A percentile compares a stretch with the other conserved stretches of the same genome.
Conservation (phyloP, 192 early-diverging fungal genomes). For the Podila epigama region DNA sequence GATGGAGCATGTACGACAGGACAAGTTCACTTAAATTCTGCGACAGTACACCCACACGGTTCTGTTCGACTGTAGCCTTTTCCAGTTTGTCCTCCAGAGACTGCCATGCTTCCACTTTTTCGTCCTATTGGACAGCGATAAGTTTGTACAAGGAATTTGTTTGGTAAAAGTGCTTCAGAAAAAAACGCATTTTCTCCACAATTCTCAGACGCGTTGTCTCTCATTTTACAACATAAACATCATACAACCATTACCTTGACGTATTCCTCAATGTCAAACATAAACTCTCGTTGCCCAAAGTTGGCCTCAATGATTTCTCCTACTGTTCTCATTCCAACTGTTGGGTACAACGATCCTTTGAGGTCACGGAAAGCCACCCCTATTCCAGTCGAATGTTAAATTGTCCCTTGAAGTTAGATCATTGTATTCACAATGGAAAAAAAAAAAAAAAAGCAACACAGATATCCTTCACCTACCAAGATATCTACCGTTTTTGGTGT, state of each 20-base stretch:
- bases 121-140: slow-evolving; percentile 31
- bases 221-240: no score
- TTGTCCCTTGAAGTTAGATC: neutral
- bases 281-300: slow-evolving; percentile 77
- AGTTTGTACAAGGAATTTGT: neutral
- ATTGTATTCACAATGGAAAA: slow-evolving; percentile 43
- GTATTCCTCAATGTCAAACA: slow-evolving; percentile 76
- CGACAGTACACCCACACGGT: slow-evolving; percentile 22
- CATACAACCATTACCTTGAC: slow-evolving; percentile 53
- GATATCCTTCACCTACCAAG: slow-evolving; percentile 54
- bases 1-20: slow-evolving; percentile 82
- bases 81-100: slow-evolving; percentile 30
- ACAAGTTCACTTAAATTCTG: slow-evolving; percentile 70
- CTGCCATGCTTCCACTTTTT: slow-evolving; percentile 55
- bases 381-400: neutral
- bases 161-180: no score
- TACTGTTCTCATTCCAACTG: slow-evolving; percentile 75
- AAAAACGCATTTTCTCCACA: no score
- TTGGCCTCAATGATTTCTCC: slow-evolving; percentile 80
- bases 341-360: slow-evolving; percentile 67
- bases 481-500: slow-evolving; percentile 90
- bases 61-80: slow-evolving; percentile 4
- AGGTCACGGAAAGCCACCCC: slow-evolving; percentile 52
- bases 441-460: neutral
- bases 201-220: no score